phyloP scores from a whole-genome alignment of 345 rosid genomes.

The Citrus cavaleriei region DNA sequence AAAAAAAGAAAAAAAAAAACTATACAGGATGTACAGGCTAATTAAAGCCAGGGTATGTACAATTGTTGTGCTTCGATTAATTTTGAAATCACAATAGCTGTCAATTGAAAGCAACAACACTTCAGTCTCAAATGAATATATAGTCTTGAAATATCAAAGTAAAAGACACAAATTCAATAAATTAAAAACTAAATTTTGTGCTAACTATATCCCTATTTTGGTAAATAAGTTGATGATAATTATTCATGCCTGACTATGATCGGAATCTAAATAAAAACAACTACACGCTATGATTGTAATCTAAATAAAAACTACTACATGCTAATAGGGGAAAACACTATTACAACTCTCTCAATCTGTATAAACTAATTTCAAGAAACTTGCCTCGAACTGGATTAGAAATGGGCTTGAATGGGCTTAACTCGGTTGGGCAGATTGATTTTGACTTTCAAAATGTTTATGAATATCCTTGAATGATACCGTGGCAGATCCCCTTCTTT shows the following conservation, averaged over 20 bases:
- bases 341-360: not conserved
- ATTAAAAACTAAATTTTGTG: not conserved
- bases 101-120: too few species aligned
- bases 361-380: not conserved
- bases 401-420: not conserved
- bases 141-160: too few species aligned
- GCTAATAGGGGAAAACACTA: not conserved
- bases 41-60: too few species aligned
- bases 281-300: not conserved
- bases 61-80: too few species aligned
- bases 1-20: too few species aligned
- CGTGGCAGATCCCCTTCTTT: constrained; percentile 84
- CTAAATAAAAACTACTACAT: not conserved
- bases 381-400: not conserved
- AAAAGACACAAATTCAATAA: not conserved
- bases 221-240: not conserved
- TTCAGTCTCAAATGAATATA: too few species aligned
- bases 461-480: constrained; percentile 73
- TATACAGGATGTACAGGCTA: too few species aligned
- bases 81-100: too few species aligned
- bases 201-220: not conserved
- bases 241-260: not conserved
- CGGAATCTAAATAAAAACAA: not conserved
- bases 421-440: constrained; percentile 13
- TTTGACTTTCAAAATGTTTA: constrained; percentile 50